Conservation (phyloP, 257 asterid species). For the Verbena officinalis region DNA sequence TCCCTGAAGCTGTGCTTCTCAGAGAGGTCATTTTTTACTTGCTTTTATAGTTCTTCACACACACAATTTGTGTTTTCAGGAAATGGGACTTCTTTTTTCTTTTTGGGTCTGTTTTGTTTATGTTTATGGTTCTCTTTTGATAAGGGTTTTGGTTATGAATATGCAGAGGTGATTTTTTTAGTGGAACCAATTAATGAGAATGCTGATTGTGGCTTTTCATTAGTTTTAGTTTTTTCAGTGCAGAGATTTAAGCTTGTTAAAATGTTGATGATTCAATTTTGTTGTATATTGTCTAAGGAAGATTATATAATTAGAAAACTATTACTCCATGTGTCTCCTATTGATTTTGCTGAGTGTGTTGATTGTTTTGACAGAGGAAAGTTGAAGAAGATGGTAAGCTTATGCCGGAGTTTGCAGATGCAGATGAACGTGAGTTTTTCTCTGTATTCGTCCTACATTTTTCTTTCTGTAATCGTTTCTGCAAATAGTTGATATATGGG, state of each 20-base stretch:
- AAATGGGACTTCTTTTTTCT: background rate
- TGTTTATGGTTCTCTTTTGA: background rate
- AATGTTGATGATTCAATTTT: background rate
- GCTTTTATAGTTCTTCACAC: background rate
- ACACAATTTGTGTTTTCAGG: background rate
- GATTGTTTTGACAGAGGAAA: conserved; percentile 55
- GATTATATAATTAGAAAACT: background rate
- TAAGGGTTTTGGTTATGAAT: background rate
- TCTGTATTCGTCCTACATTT: background rate
- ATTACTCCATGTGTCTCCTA: background rate
- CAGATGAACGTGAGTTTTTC: conserved; percentile 70
- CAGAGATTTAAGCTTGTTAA: background rate
- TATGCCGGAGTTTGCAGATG: conserved; percentile 86
- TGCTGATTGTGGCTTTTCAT: background rate
- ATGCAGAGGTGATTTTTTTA: background rate
- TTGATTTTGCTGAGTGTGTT: conserved; percentile 24
- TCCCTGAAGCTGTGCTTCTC: conserved; percentile 85
- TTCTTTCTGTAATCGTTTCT: background rate
- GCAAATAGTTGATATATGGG: background rate
- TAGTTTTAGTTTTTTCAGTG: background rate
- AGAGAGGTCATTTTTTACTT: conserved; percentile 52
- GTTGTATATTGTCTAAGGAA: conserved; percentile 16
- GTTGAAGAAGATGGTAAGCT: conserved; percentile 72
- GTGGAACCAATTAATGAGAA: conserved; percentile 1
- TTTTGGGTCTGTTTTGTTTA: no score